Conservation (phyloP, 2,329 filamentous ascomycete species). For the Tolypocladium sp. region DNA sequence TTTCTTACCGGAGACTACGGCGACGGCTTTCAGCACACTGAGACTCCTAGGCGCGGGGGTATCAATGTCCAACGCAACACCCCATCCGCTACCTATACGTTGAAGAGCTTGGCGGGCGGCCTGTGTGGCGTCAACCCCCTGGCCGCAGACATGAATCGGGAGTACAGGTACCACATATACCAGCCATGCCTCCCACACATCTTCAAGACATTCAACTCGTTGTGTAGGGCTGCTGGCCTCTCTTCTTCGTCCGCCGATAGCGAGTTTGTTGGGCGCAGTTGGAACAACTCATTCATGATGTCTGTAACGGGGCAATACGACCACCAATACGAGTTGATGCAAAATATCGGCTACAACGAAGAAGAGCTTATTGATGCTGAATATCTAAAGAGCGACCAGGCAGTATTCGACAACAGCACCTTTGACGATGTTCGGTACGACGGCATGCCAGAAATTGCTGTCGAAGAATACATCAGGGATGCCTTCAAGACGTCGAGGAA, state of each 20-base stretch:
- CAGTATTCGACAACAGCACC: background rate
- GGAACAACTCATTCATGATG: background rate
- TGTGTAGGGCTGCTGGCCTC: background rate
- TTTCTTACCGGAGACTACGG: background rate
- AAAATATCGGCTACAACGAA: background rate
- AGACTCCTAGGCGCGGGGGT: background rate
- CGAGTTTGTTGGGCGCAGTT: background rate
- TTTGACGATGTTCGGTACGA: background rate
- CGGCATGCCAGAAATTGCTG: background rate
- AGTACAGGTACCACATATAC: background rate
- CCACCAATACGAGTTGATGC: background rate
- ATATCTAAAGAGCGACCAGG: background rate
- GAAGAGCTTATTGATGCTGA: background rate
- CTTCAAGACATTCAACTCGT: background rate
- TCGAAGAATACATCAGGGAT: background rate
- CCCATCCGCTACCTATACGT: background rate
- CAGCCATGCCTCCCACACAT: background rate
- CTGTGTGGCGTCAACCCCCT: background rate
- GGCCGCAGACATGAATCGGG: background rate
- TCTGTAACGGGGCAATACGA: background rate
- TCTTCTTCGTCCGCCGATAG: background rate
- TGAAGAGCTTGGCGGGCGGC: background rate
- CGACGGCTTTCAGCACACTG: background rate
- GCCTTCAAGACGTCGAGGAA: background rate
- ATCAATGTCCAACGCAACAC: background rate